Evolutionary conservation across 1,139 yeast species (phyloP).

Genomic region (Suhomyces chickasaworum): DNA sequence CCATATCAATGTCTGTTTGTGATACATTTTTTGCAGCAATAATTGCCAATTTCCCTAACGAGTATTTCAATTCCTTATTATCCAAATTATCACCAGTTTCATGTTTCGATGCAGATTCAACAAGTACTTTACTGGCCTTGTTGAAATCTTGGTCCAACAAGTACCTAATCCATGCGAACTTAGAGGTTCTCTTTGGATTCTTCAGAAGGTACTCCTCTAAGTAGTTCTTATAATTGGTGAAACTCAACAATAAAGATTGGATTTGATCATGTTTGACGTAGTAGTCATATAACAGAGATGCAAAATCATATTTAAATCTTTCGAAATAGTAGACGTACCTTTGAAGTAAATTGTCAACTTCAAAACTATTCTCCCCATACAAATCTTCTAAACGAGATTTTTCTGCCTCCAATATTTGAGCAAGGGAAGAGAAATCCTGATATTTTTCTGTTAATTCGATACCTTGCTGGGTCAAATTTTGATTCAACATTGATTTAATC

Average conservation of each 20-base stretch:
- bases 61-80: slow-evolving; percentile 59
- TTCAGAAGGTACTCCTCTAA: slow-evolving; percentile 56
- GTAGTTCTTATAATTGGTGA: slow-evolving; percentile 53
- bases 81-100: slow-evolving; percentile 44
- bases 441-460: slow-evolving; percentile 67
- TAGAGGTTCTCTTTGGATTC: slow-evolving; percentile 49
- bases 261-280: slow-evolving; percentile 58
- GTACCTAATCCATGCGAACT: slow-evolving; percentile 75
- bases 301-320: slow-evolving; percentile 69
- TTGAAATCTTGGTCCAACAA: slow-evolving; percentile 52
- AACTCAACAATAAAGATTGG: slow-evolving; percentile 56
- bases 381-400: slow-evolving; percentile 36
- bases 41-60: slow-evolving; percentile 66
- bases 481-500: slow-evolving; percentile 55
- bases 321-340: slow-evolving; percentile 58
- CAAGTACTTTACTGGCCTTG: slow-evolving; percentile 52
- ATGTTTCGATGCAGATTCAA: slow-evolving; percentile 35
- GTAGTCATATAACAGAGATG: slow-evolving; percentile 61
- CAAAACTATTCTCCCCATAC: slow-evolving; percentile 23
- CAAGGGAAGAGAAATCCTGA: slow-evolving; percentile 65
- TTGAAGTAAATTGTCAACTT: slow-evolving; percentile 21
- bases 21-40: slow-evolving; percentile 29
- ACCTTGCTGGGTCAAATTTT: slow-evolving; percentile 55
- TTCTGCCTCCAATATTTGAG: slow-evolving; percentile 61
- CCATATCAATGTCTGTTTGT: slow-evolving; percentile 20